Evolutionary conservation across 2,329 filamentous ascomycete species (phyloP).

Genomic region (Coleophoma crateriformis): DNA sequence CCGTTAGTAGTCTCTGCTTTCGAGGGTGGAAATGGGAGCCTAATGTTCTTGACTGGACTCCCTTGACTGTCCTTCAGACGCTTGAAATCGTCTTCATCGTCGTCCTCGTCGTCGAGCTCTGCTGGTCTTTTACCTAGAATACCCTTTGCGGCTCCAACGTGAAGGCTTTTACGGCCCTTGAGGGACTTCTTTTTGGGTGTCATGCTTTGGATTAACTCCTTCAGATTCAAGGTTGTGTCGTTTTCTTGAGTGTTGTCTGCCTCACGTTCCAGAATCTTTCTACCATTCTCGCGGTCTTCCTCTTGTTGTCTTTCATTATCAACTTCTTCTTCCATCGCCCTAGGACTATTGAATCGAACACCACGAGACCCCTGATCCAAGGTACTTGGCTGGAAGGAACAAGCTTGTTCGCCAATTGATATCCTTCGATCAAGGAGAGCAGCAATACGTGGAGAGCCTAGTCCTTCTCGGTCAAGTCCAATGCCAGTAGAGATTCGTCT

Average conservation of each 20-base stretch:
- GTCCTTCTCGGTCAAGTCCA: constrained; percentile 62
- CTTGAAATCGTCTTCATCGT: constrained; percentile 58
- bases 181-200: constrained; percentile 68
- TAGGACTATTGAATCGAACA: constrained; percentile 62
- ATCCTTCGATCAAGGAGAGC: constrained; percentile 65
- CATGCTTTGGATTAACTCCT: constrained; percentile 72
- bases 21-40: constrained; percentile 62
- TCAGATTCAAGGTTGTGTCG: constrained; percentile 62
- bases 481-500: constrained; percentile 58
- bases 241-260: constrained; percentile 45
- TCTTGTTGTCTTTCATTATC: constrained; percentile 58
- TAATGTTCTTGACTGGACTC: constrained; percentile 73
- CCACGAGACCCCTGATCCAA: constrained; percentile 30
- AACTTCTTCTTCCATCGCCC: constrained; percentile 55
- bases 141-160: constrained; percentile 68
- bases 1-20: constrained; percentile 62
- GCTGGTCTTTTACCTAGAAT: constrained; percentile 68
- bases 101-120: constrained; percentile 65
- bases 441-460: constrained; percentile 71
- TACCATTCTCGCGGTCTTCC: constrained; percentile 53
- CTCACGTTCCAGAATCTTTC: constrained; percentile 49
- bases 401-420: constrained; percentile 64
- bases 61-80: constrained; percentile 65
- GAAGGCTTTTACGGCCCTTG: constrained; percentile 68
- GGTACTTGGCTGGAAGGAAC: constrained; percentile 53